Base-by-base conservation (phyloP, 140 eudicot species). In the Bidens hawaiensis region DNA sequence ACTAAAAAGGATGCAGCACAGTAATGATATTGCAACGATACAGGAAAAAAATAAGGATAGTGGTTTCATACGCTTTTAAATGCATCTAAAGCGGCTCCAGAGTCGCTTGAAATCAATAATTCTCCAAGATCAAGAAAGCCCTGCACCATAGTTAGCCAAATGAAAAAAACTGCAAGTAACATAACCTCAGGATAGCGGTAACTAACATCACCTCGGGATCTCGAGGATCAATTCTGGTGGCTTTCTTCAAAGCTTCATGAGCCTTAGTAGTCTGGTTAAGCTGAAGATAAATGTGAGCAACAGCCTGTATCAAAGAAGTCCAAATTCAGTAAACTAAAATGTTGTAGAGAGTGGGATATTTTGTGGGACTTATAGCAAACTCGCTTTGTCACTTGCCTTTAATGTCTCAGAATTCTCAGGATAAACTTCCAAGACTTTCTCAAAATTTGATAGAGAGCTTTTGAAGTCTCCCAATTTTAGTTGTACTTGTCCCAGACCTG, bases 401-500 rank as follows among this genome's bases (percentile, higher is more conserved):
- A 94, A 61, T 16, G 99, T 81, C 65, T 94, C 99, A 62, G 95
- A 94, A 74, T 83, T 88, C 56, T 94, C 99, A 18, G 99, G 99
- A 61, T 81, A 80, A 55, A 83, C 95, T 80, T 94, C 99, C 95
- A 94, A 79, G 67, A 88, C 95, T 73, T 94, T 94, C 60, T 94
- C 99, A 68, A 85, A 94, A 77, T 94, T 94, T n/a, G 83, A 50
- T 31, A 94, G 86, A 31, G 99, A 81, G 81, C 95, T 88, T 75
- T 81, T 76, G 24, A 83, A 76, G 71, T 94, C 97, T 61, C 97
- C 95, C 77, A 88, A 69, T 70, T 94, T 89, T 60, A 94, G 71
- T 63, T 94, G 99, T 22, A 94, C 99, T 78, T 94, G 99, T 65
- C 95, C 99, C 65, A 91, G 64, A 40, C 98, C 98, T 91, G 82